Evolutionary conservation across 2,329 filamentous ascomycete species (phyloP).

Genomic region (Aspergillus amoenus): DNA sequence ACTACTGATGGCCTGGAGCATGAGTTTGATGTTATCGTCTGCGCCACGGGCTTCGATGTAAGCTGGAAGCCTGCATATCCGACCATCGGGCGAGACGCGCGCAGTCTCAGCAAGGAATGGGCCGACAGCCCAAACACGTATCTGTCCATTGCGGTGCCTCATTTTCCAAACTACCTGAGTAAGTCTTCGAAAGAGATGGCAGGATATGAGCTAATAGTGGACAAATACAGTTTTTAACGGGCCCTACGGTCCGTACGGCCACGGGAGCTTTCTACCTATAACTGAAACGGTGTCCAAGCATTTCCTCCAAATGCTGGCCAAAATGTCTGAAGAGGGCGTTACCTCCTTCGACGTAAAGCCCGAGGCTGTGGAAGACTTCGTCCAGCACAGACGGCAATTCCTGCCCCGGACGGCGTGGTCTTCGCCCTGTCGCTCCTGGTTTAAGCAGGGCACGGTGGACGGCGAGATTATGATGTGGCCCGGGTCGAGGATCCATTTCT

Average conservation of each 20-base stretch:
- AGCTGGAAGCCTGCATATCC: constrained; percentile 30
- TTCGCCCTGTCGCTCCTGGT: constrained; percentile 12
- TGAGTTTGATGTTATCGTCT: constrained; percentile 33
- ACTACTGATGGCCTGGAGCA: constrained; percentile 28
- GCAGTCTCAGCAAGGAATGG: not conserved
- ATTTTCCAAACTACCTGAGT: constrained; percentile 29
- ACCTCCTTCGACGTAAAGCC: not conserved
- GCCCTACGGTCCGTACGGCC: constrained; percentile 25
- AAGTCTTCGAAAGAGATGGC: not conserved
- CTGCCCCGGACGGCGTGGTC: constrained; percentile 12
- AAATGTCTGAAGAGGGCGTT: not conserved
- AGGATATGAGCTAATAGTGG: not conserved
- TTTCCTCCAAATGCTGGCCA: not conserved
- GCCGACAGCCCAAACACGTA: not conserved
- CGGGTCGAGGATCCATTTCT: constrained; percentile 24
- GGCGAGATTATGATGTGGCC: constrained; percentile 22
- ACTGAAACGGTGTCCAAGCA: constrained; percentile 18
- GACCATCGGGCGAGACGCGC: not conserved
- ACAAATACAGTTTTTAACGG: not conserved
- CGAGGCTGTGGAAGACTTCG: constrained; percentile 6
- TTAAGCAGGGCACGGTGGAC: constrained; percentile 13
- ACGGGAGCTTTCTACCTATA: constrained; percentile 28
- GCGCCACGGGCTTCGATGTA: constrained; percentile 38
- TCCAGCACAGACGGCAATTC: constrained; percentile 6
- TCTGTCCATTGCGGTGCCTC: constrained; percentile 19